Base-by-base conservation (phyloP, 116 monocot genomes). In the Papilionanthe hybrid region DNA sequence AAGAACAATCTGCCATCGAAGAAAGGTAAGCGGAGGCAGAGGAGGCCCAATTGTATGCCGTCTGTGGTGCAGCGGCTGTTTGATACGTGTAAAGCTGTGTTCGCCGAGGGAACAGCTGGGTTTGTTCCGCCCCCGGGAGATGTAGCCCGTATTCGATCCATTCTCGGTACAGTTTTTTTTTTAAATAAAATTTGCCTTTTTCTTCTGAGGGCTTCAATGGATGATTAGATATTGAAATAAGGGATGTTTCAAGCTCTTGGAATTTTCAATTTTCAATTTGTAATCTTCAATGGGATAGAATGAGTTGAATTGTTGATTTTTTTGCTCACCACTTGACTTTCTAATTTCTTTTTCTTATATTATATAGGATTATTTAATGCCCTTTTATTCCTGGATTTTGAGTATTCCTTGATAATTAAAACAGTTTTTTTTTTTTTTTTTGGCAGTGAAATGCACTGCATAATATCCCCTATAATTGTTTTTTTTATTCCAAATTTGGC, bases 81-180 rank as follows among this genome's bases (percentile, higher is more conserved):
- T 32, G 86, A 89, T 42, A 81, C 83, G 0, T 89, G 89, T 76
- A 63, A 65, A 79, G 81, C 79, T 67, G 86, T 89, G 37, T 89
- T 89, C 77, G 71, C 85, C 5, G 72, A 80, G 29, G 75, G 57
- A 15, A 65, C 63, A 20, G 68, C 81, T 4, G 88, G 86, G 6
- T 25, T 75, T 9, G 75, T 89, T 9, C 89, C 89, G 11, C 65
- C 83, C 10, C 50, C 81, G 9, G 83, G 66, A 23, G 79, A 79
- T 19, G 79, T 89, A 4, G 42, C 13, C 19, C 57, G 83, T 25
- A 78, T 89, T 23, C 41, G 78, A 28, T 89, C 86, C 12, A 48
- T 89, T 73, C 79, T 89, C 15, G 89, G 89, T 89, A 89, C 10
- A 27, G 37, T 79, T 28, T 67, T 49, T 43, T 78, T 30, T 25